These are phyloP conservation scores for Chytriomyces confervae DNA, from an alignment of 192 early-diverging fungal genomes.

Conservation along the genomic window DNA sequence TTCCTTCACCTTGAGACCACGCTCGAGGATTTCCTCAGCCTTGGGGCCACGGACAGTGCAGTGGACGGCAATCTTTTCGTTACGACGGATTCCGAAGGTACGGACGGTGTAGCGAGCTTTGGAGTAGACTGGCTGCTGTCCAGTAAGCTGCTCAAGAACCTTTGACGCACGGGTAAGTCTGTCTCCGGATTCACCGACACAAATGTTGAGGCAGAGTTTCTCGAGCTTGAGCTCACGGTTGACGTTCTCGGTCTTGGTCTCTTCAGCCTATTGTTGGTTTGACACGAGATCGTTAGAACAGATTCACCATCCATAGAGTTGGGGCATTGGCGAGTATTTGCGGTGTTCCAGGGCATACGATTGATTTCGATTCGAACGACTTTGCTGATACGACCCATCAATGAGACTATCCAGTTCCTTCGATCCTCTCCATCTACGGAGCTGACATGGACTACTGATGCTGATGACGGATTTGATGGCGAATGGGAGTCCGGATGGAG, in stretches of 20 bases:
- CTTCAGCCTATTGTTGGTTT: slow-evolving; percentile 50
- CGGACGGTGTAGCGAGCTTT: slow-evolving; percentile 99
- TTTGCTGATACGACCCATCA: too few relatives aligned
- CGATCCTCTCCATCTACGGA: too few relatives aligned
- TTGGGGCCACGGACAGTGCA: slow-evolving; percentile 96
- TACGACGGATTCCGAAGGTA: slow-evolving; percentile 99
- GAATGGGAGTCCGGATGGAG: too few relatives aligned
- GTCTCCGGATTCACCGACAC: slow-evolving; percentile 99
- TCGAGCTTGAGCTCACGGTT: slow-evolving; percentile 98
- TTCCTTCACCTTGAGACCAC: slow-evolving; percentile 99
- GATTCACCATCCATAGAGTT: too few relatives aligned
- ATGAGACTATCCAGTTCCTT: too few relatives aligned
- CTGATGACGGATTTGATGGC: too few relatives aligned
- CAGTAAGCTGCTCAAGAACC: slow-evolving; percentile 99
- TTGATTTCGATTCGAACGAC: too few relatives aligned
- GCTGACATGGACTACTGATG: too few relatives aligned
- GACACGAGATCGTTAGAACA: neutral
- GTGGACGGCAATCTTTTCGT: slow-evolving; percentile 99
- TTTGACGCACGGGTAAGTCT: slow-evolving; percentile 99
- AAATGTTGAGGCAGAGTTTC: slow-evolving; percentile 99
- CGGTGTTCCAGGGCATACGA: too few relatives aligned
- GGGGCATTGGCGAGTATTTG: too few relatives aligned
- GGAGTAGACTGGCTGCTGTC: slow-evolving; percentile 98
- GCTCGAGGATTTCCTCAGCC: slow-evolving; percentile 98
- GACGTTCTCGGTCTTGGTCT: slow-evolving; percentile 81